A percentile compares a stretch with the other conserved stretches of the same genome.
Conservation (phyloP, 2,329 filamentous ascomycete genomes). For the Dactylellina leptospora region DNA sequence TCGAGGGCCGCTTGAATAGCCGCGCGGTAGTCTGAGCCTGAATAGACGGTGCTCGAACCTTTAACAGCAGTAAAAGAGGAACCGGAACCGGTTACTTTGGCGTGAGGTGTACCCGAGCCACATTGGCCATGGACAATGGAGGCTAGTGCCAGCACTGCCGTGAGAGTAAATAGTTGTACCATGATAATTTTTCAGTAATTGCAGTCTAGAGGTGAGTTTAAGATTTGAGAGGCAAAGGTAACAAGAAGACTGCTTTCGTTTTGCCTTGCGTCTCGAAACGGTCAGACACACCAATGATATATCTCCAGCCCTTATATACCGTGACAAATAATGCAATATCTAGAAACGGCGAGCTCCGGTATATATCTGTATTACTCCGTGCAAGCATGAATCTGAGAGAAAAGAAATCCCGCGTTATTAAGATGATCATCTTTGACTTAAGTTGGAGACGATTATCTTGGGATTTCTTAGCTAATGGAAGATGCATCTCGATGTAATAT, state of each 20-base stretch:
- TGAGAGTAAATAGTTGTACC: neutral
- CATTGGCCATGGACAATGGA: slow-evolving; percentile 1
- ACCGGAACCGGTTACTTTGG: slow-evolving; percentile 61
- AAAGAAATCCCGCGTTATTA: too few relatives aligned
- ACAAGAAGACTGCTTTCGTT: too few relatives aligned
- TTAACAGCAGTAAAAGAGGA: slow-evolving; percentile 63
- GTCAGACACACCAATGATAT: too few relatives aligned
- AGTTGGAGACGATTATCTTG: neutral
- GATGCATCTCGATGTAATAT: too few relatives aligned
- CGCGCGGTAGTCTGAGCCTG: slow-evolving; percentile 66
- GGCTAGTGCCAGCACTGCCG: slow-evolving; percentile 7
- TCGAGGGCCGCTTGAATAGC: slow-evolving; percentile 68
- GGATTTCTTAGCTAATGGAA: neutral
- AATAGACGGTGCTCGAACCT: slow-evolving; percentile 64
- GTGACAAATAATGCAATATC: too few relatives aligned
- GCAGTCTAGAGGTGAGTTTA: neutral
- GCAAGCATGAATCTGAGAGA: too few relatives aligned
- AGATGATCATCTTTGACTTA: too few relatives aligned
- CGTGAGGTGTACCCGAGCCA: neutral
- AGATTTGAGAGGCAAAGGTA: too few relatives aligned
- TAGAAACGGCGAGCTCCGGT: too few relatives aligned
- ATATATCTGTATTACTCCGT: too few relatives aligned
- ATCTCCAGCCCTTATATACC: too few relatives aligned
- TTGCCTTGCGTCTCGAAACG: too few relatives aligned
- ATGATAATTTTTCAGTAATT: neutral